phyloP scores from a whole-genome alignment of 495 filamentous ascomycete genomes.

The Podospora tetraspora region DNA sequence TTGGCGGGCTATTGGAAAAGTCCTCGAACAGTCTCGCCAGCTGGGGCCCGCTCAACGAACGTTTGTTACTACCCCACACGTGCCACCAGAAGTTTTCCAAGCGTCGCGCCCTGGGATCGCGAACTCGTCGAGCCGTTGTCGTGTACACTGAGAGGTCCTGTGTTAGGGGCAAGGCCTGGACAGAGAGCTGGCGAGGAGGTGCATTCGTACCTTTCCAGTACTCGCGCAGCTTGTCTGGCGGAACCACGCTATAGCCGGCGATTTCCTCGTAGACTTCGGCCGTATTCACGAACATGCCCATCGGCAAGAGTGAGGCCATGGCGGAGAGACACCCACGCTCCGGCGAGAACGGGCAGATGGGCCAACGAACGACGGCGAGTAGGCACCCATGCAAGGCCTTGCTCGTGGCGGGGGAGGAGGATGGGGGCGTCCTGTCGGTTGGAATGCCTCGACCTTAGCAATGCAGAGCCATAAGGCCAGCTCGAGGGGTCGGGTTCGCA shows the following conservation, averaged over 20 bases:
- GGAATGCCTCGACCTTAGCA: not conserved
- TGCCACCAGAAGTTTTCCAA: conserved; percentile 55
- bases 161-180: not conserved
- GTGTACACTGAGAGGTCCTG: conserved; percentile 43
- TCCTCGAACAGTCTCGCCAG: conserved; percentile 46
- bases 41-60: conserved; percentile 39
- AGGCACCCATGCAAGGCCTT: not conserved
- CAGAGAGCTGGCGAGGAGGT: not conserved
- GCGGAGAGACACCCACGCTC: not conserved
- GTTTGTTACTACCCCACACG: conserved; percentile 48
- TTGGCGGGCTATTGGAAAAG: conserved; percentile 45
- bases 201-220: conserved; percentile 46
- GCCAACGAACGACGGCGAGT: not conserved
- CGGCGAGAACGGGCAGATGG: not conserved
- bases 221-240: conserved; percentile 43
- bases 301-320: conserved; percentile 40
- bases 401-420: not conserved
- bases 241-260: conserved; percentile 43
- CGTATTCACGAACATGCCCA: conserved; percentile 45
- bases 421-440: not conserved
- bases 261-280: conserved; percentile 41
- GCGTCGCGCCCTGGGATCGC: conserved; percentile 49
- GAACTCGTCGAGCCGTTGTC: conserved; percentile 44
- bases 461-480: not conserved
- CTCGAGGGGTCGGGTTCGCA: not conserved